Conservation (phyloP, 179 eudicot species). For the Gypsophila paniculata region DNA sequence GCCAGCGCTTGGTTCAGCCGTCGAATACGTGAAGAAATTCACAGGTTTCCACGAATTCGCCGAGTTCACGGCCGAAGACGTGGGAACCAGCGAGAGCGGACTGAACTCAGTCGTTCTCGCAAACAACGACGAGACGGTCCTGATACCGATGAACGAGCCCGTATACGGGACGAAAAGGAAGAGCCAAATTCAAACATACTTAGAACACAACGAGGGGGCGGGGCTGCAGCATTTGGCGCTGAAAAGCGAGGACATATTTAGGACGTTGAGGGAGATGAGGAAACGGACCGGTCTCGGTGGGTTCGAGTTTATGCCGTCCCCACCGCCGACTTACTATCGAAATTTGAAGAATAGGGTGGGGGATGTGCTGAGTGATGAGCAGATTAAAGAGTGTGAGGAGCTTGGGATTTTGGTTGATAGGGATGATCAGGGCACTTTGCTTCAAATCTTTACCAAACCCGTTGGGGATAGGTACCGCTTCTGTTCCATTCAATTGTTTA, state of each 20-base stretch:
- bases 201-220: conserved; percentile 91
- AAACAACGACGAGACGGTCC: conserved; percentile 64
- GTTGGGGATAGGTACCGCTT: conserved; percentile 71
- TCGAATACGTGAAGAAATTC: conserved; percentile 59
- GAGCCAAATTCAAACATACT: conserved; percentile 88
- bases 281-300: conserved; percentile 69
- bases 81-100: conserved; percentile 85
- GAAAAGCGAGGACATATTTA: conserved; percentile 63
- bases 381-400: conserved; percentile 79
- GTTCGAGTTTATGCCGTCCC: conserved; percentile 93
- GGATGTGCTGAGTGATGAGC: conserved; percentile 66
- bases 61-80: conserved; percentile 76
- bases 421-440: conserved; percentile 90
- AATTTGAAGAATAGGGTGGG: conserved; percentile 60
- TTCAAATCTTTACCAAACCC: conserved; percentile 89
- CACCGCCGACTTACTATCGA: conserved; percentile 77
- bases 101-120: conserved; percentile 75
- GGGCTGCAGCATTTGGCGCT: conserved; percentile 91
- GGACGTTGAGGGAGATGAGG: conserved; percentile 85
- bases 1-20: conserved; percentile 46
- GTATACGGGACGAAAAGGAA: conserved; percentile 78
- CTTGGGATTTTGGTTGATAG: conserved; percentile 86
- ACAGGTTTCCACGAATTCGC: conserved; percentile 94
- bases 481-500: neutral
- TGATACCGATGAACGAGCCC: conserved; percentile 85